Conservation (phyloP, 1,284 basidiomycete genomes). For the Singerocomus inundabilis region DNA sequence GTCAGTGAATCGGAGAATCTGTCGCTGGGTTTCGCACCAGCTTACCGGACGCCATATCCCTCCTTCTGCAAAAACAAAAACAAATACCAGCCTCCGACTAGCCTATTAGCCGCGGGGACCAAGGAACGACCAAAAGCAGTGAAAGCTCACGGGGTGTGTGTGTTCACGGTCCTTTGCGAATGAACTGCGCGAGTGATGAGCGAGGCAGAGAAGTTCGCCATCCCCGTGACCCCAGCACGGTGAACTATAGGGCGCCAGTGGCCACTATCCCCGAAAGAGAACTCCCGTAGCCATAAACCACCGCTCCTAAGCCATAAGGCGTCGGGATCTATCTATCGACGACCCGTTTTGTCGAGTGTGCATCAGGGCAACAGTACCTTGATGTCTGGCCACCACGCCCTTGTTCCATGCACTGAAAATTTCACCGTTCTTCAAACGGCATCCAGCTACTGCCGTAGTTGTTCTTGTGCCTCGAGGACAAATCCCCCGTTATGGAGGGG, state of each 20-base stretch:
- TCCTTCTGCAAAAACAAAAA: constrained; percentile 21
- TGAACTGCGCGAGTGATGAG: constrained; percentile 21
- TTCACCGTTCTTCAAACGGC: background rate
- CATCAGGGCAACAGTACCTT: constrained; percentile 8
- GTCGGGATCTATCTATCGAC: constrained; percentile 2
- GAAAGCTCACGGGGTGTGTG: constrained; percentile 8
- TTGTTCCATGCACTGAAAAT: background rate
- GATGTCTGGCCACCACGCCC: background rate
- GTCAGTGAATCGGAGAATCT: constrained; percentile 23
- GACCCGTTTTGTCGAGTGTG: constrained; percentile 7
- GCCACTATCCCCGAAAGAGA: constrained; percentile 19
- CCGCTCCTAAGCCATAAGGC: constrained; percentile 7
- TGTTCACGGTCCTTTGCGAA: constrained; percentile 15
- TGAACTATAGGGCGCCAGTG: constrained; percentile 7
- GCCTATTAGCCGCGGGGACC: constrained; percentile 4
- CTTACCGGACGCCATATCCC: background rate
- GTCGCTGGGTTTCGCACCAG: constrained; percentile 23
- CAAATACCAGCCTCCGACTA: constrained; percentile 17
- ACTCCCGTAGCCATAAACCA: constrained; percentile 9
- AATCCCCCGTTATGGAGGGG: constrained; percentile 1
- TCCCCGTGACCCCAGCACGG: constrained; percentile 19
- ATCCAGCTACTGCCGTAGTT: background rate
- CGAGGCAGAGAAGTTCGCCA: constrained; percentile 21
- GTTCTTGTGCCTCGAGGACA: constrained; percentile 6
- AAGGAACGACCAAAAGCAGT: background rate